A percentile compares a stretch with the other conserved stretches of the same genome.
phyloP scores from a whole-genome alignment of 2,329 filamentous ascomycete species.

The Fusarium sp. region DNA sequence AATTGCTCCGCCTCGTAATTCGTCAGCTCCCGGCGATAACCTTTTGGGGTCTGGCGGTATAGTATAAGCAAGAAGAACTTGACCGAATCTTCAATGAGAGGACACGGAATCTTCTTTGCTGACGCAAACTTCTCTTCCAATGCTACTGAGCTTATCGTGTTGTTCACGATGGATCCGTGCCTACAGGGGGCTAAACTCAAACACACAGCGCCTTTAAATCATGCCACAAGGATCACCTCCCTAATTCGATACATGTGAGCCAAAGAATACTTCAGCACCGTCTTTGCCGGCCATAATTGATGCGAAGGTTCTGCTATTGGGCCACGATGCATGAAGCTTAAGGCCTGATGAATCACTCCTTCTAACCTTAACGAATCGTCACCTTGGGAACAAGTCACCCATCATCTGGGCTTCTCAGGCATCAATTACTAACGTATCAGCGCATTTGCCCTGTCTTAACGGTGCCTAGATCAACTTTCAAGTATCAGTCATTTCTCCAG shows the following conservation, averaged over 20 bases:
- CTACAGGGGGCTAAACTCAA: neutral
- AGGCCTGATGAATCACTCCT: neutral
- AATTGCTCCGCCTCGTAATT: constrained; percentile 6
- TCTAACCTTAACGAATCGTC: neutral
- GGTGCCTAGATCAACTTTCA: neutral
- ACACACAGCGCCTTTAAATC: neutral
- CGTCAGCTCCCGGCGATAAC: neutral
- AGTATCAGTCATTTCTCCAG: neutral
- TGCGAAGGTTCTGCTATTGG: neutral
- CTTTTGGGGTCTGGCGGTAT: neutral
- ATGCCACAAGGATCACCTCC: constrained; percentile 7
- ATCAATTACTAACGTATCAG: neutral
- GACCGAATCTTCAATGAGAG: neutral
- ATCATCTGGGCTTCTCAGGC: neutral
- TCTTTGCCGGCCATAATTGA: neutral
- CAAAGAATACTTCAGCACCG: neutral
- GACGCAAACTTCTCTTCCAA: neutral
- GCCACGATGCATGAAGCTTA: neutral
- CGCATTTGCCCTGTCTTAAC: neutral
- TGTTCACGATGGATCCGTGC: too few species aligned
- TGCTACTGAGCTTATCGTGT: too few species aligned
- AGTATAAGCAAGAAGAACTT: neutral
- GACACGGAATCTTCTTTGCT: neutral
- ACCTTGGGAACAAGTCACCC: neutral
- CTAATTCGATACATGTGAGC: neutral